Base-by-base conservation (phyloP, 768 basidiomycete genomes). In the Dentipellis sp. region DNA sequence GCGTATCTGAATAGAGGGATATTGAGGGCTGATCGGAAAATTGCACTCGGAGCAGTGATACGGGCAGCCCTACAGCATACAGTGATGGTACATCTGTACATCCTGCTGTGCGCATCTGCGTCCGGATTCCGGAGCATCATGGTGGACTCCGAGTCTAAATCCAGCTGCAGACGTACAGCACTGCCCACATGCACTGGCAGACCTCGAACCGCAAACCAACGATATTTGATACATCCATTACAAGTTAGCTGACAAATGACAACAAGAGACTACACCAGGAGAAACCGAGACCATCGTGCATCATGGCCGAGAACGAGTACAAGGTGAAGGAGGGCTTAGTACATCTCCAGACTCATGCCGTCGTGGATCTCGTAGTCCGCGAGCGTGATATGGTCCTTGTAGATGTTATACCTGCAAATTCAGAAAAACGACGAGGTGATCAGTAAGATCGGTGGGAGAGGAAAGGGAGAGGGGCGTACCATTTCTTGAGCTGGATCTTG, bases 401-500 rank as follows among this genome's bases (percentile, higher is more conserved):
- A 99, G 47, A 83, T 87, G 4, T 81, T 94, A 69, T 97, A 94
- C 94, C 94, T 94, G 39, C 14, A 17, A 12, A 22, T 16, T 3
- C 29, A 6, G 29, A 29, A 29, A 29, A 29, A 10, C 7, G 22
- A 22, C 16, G 49, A 54, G 12, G 19, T 29, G 52, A 16, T 16
- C 39, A 29, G 29, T 6, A 29, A 29, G 29, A 29, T 29, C 42
- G 42, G 12, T 45, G 19, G 42, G 16, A 55, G 22, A 34, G 12
- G 9, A 21, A 29, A 19, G 29, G 29, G 23, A 46, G 12, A 39
- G 9, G 49, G 19, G 70, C 86, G 57, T 62, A 91, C 97, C 94
- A 97, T 80, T 97, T 97, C 86, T 97, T 98, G 53, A 99, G 74
- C 66, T 84, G 80, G 57, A 99, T 95, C 81, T 95, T 98, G 36